Conservation (phyloP, 345 rosid genomes). For the Combretum micranthum region DNA sequence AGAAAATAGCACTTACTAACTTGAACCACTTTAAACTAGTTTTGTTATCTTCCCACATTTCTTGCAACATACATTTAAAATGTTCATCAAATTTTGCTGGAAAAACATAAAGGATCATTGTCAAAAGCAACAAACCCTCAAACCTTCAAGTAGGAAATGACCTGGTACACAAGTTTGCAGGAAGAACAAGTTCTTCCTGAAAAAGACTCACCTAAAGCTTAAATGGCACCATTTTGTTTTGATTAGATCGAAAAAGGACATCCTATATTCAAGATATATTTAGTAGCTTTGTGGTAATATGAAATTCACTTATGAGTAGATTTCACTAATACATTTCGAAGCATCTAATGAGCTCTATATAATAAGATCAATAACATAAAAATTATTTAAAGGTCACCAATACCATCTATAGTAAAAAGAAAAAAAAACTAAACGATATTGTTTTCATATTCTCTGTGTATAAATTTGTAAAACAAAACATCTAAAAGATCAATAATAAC, state of each 20-base stretch:
- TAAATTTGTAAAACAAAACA: no score
- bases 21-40: conserved; percentile 50
- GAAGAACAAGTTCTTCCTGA: not conserved
- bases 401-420: no score
- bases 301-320: no score
- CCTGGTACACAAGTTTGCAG: not conserved
- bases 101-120: not conserved
- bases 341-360: no score
- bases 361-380: no score
- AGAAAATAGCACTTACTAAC: conserved; percentile 60
- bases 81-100: not conserved
- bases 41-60: conserved; percentile 60
- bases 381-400: no score
- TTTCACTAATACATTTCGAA: no score
- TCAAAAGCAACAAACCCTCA: not conserved
- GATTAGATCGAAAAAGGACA: conserved; percentile 38
- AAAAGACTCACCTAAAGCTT: conserved; percentile 62
- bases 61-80: conserved; percentile 22
- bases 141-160: not conserved
- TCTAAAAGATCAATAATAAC: no score
- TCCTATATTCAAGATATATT: no score
- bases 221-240: conserved; percentile 38
- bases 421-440: no score
- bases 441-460: no score
- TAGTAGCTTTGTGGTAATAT: no score